These are phyloP conservation scores for Amphicarpaea edgeworthii DNA, from an alignment of 306 rosid genomes.

Conservation along the genomic window DNA sequence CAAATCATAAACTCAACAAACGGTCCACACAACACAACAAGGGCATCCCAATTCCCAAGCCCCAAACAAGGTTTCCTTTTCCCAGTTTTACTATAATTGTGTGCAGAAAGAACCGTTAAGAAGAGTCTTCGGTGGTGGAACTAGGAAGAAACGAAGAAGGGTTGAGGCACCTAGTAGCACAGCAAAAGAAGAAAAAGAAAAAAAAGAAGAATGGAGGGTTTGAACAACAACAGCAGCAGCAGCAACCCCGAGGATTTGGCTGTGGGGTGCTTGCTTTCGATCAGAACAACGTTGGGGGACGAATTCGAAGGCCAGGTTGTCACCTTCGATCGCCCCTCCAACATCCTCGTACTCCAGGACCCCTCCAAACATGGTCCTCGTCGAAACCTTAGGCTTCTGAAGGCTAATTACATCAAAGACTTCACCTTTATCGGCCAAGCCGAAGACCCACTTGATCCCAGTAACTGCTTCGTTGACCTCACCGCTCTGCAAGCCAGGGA, in stretches of 20 bases:
- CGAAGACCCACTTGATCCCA: constrained; percentile 81
- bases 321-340: constrained; percentile 83
- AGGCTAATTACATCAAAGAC: constrained; percentile 81
- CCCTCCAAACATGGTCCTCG: constrained; percentile 66
- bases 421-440: constrained; percentile 67
- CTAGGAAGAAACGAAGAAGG: no score
- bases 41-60: background rate
- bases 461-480: constrained; percentile 71
- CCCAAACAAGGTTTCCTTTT: background rate
- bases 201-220: constrained; percentile 56
- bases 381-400: constrained; percentile 76
- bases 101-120: background rate
- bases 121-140: background rate
- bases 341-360: constrained; percentile 89
- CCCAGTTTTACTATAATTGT: background rate
- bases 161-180: background rate
- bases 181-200: background rate
- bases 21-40: background rate
- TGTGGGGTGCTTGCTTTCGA: constrained; percentile 77
- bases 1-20: background rate
- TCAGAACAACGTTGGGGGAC: constrained; percentile 87
- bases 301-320: constrained; percentile 87
- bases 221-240: background rate
- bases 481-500: constrained; percentile 73
- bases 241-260: constrained; percentile 72